Base-by-base conservation (phyloP, 495 filamentous ascomycete species). In the Penicillium paradoxum region DNA sequence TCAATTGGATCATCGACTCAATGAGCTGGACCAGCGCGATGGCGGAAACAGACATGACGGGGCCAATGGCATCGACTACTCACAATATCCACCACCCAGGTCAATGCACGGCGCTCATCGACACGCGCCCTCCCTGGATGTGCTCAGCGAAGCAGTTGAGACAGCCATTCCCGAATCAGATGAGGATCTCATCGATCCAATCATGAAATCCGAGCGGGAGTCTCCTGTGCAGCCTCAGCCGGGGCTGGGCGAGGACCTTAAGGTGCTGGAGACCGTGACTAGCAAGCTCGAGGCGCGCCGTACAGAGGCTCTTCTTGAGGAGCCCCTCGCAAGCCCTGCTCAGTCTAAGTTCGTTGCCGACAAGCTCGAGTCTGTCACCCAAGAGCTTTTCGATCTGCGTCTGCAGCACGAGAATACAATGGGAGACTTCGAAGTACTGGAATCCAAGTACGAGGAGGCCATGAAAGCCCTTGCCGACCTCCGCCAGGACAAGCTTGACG, bases 401-500 rank as follows among this genome's bases (percentile, higher is more conserved):
- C 83, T 92, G 32, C 89, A 95, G 70, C 95, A 99, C 58, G 95
- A 97, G 65, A 74, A 77, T 8, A 90, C 91, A 4, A 56, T 95
- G 27, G 83, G 74, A 50, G 91, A 97, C 38, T 95, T 83, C 55
- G 89, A 93, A 47, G 66, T 83, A 49, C 85, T 99, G 27, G 83
- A 87, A 49, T 79, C 82, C 61, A 97, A 96, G 68, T 97, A 97
- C 56, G 89, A 96, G 57, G 85, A 95, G 56, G 90, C 91, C 10
- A 71, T 97, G 38, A 85, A 85, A 24, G 83, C 88, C 6, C 64
- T 99, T 24, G 85, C 87, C 8, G 84, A 88, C 63, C 71, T 97
- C 36, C 70, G 58, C 19, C 91, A 95, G 62, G 91, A 97, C 64
- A 83, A 83, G 22, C 77, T 89, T 8, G 91, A 96, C 57, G 91